These are phyloP conservation scores for Mycena polygramma DNA, from an alignment of 768 basidiomycete species.

Conservation along the genomic window DNA sequence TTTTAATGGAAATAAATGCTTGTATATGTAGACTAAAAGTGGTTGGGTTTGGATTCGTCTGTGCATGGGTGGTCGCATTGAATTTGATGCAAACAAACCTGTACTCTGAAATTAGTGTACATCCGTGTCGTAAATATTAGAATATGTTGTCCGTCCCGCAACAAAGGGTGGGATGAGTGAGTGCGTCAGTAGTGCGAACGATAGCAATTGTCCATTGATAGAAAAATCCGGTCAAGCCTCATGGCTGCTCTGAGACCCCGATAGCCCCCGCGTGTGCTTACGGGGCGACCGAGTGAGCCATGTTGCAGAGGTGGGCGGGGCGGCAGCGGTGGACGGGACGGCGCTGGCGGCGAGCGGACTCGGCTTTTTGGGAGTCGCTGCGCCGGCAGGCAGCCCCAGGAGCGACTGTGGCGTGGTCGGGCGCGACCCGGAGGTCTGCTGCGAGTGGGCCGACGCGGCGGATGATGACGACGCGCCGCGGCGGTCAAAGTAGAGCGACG, in stretches of 20 bases:
- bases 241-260: slow-evolving; percentile 30
- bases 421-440: slow-evolving; percentile 8
- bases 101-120: slow-evolving; percentile 1
- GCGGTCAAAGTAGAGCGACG: slow-evolving; percentile 36
- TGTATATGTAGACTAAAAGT: slow-evolving; percentile 20
- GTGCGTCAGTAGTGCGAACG: background rate
- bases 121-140: slow-evolving; percentile 19
- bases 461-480: slow-evolving; percentile 28
- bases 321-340: background rate
- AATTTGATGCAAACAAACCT: background rate
- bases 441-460: slow-evolving; percentile 21
- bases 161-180: background rate
- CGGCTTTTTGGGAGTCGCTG: slow-evolving; percentile 35
- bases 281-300: slow-evolving; percentile 36
- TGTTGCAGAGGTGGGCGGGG: slow-evolving; percentile 24
- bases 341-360: slow-evolving; percentile 24
- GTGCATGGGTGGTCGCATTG: background rate
- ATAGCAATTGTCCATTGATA: slow-evolving; percentile 4
- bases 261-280: slow-evolving; percentile 17
- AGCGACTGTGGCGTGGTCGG: slow-evolving; percentile 33
- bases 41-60: background rate
- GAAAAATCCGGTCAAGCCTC: slow-evolving; percentile 10
- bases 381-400: slow-evolving; percentile 34
- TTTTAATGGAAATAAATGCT: slow-evolving; percentile 9
- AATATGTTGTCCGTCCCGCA: slow-evolving; percentile 23